phyloP scores from a whole-genome alignment of 345 rosid species.

The Populus nigra region DNA sequence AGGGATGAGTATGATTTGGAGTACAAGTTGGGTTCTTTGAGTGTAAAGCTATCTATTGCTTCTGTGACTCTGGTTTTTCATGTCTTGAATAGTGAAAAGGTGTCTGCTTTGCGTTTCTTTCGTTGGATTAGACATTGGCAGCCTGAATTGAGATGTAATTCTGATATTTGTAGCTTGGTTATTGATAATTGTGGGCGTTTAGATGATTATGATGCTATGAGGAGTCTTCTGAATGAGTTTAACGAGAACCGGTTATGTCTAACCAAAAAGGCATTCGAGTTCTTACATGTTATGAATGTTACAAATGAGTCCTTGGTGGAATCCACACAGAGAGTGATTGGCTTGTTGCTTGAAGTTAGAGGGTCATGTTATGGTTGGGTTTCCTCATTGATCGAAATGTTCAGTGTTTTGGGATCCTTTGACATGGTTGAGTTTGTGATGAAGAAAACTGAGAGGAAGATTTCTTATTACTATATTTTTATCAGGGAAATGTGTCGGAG shows the following conservation, averaged over 20 bases:
- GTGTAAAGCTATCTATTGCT: slow-evolving; percentile 31
- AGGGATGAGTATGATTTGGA: slow-evolving; percentile 28
- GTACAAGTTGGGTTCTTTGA: slow-evolving; percentile 31
- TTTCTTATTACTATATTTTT: slow-evolving; percentile 36
- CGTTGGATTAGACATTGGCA: slow-evolving; percentile 30
- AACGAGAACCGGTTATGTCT: slow-evolving; percentile 18
- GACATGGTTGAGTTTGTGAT: slow-evolving; percentile 47
- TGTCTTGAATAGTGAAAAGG: slow-evolving; percentile 34
- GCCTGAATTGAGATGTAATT: slow-evolving; percentile 27
- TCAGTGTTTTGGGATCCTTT: slow-evolving; percentile 31
- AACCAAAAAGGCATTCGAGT: slow-evolving; percentile 43
- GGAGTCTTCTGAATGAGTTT: slow-evolving; percentile 31
- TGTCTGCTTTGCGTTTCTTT: slow-evolving; percentile 43
- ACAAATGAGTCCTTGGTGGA: slow-evolving; percentile 19
- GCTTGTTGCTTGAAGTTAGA: slow-evolving; percentile 38
- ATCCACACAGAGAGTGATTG: slow-evolving; percentile 26
- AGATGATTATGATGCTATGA: slow-evolving; percentile 36
- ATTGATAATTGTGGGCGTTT: slow-evolving; percentile 52
- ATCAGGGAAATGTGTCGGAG: slow-evolving; percentile 32
- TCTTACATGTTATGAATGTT: slow-evolving; percentile 24
- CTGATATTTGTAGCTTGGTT: slow-evolving; percentile 43
- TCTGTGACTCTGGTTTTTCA: slow-evolving; percentile 21
- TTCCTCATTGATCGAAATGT: slow-evolving; percentile 39
- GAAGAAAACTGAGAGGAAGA: slow-evolving; percentile 26
- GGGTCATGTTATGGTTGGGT: slow-evolving; percentile 35